Conservation (phyloP, 495 filamentous ascomycete species). For the Trichocladium uniseriatum region DNA sequence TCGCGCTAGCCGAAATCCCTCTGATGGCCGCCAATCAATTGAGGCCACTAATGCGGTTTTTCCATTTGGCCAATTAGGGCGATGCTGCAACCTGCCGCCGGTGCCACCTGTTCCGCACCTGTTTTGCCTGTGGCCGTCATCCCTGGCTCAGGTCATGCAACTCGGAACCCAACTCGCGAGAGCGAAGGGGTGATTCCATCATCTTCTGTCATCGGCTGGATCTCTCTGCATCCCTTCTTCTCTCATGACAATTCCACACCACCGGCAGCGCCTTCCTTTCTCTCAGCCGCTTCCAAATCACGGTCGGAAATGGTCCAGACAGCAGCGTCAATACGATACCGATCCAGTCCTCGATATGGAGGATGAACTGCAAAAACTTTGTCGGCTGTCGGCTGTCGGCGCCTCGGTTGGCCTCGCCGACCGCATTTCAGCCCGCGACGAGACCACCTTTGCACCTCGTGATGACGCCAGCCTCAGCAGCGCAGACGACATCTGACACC, state of each 20-base stretch:
- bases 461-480: neutral
- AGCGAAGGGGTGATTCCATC: neutral
- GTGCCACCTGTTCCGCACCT: neutral
- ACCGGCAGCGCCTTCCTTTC: neutral
- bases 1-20: neutral
- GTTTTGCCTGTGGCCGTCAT: neutral
- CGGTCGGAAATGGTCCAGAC: neutral
- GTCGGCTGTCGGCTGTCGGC: no score
- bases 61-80: neutral
- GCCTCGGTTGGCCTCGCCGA: neutral
- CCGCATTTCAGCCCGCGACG: neutral
- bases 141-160: neutral
- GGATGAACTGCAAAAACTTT: no score
- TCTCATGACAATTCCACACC: no score
- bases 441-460: neutral
- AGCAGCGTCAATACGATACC: neutral
- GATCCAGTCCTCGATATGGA: no score
- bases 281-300: neutral
- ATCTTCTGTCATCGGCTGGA: neutral
- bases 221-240: neutral
- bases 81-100: neutral
- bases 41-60: neutral
- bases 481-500: neutral
- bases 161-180: no score
- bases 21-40: constrained; percentile 3